phyloP scores from a whole-genome alignment of 2,329 filamentous ascomycete species.

The Fusarium phyllophilum region DNA sequence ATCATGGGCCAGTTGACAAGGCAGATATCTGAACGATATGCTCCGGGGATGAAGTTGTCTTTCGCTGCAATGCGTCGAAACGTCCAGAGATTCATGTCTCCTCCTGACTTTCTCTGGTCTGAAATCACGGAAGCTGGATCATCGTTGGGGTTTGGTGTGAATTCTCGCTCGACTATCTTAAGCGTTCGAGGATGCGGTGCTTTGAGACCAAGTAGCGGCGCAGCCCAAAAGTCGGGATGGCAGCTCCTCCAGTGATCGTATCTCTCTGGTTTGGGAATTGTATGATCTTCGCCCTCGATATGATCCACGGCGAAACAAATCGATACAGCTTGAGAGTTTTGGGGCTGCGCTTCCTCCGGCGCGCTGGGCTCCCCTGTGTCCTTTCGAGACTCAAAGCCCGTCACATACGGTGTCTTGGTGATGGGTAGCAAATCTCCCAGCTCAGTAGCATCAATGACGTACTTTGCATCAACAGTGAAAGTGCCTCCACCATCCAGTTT shows the following conservation, averaged over 20 bases:
- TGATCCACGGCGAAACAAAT: conserved; percentile 46
- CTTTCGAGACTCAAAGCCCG: conserved; percentile 39
- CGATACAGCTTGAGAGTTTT: conserved; percentile 44
- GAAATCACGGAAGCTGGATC: conserved; percentile 38
- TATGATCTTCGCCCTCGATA: conserved; percentile 42
- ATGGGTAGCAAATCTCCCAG: conserved; percentile 34
- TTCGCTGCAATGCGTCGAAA: conserved; percentile 41
- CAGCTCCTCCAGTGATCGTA: conserved; percentile 42
- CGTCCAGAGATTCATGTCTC: conserved; percentile 46
- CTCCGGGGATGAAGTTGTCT: conserved; percentile 39
- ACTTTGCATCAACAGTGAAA: conserved; percentile 21
- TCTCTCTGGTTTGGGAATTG: conserved; percentile 31
- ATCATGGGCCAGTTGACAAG: conserved; percentile 47
- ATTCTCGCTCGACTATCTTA: conserved; percentile 43
- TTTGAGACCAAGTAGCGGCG: conserved; percentile 37
- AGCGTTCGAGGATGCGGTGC: conserved; percentile 43
- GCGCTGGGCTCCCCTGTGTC: conserved; percentile 44
- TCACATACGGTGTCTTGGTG: conserved; percentile 40
- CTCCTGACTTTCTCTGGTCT: conserved; percentile 40
- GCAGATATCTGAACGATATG: conserved; percentile 42
- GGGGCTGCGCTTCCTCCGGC: conserved; percentile 40
- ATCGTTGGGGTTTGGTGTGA: conserved; percentile 42
- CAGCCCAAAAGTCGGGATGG: conserved; percentile 44
- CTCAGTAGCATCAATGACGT: conserved; percentile 33
- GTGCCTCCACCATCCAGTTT: neutral